Conservation (phyloP, 2,329 filamentous ascomycete species). For the Cordyceps fumosorosea region DNA sequence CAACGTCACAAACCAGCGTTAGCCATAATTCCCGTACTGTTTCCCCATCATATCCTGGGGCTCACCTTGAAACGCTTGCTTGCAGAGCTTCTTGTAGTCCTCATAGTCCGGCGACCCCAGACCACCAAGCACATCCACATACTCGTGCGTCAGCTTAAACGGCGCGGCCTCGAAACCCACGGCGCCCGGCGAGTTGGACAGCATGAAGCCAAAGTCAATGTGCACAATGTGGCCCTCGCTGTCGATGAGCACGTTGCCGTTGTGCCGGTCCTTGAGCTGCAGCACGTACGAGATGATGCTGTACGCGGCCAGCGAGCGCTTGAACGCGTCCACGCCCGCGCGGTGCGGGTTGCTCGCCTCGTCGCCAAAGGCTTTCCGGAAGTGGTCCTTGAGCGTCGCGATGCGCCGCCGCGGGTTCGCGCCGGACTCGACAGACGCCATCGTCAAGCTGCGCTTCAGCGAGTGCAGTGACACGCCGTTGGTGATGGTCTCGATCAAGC, state of each 20-base stretch:
- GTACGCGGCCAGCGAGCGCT: constrained; percentile 75
- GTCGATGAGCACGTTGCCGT: constrained; percentile 80
- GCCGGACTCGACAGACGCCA: constrained; percentile 66
- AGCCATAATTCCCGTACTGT: not conserved
- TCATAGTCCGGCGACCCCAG: constrained; percentile 63
- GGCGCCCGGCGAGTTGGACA: constrained; percentile 77
- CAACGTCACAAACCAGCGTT: not conserved
- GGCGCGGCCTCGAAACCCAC: constrained; percentile 83
- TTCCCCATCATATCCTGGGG: not conserved
- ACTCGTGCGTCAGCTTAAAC: constrained; percentile 81
- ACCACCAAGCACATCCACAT: constrained; percentile 76
- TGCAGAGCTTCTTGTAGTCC: constrained; percentile 72
- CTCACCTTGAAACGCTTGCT: constrained; percentile 71
- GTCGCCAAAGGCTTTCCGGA: constrained; percentile 70
- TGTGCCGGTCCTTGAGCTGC: constrained; percentile 80
- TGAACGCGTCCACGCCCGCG: constrained; percentile 71
- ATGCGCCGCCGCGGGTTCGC: constrained; percentile 69
- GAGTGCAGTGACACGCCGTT: constrained; percentile 85
- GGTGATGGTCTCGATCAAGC: constrained; percentile 80
- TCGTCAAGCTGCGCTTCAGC: constrained; percentile 72
- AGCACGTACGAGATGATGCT: constrained; percentile 79
- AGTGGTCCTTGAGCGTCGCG: constrained; percentile 75
- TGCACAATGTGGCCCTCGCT: constrained; percentile 82
- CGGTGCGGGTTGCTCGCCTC: constrained; percentile 62
- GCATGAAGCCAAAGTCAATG: constrained; percentile 87